Percentiles rank a stretch among this genome's conserved stretches.
Evolutionary conservation across 1,139 yeast species (phyloP).

Genomic region (Yamadazyma diospyri): DNA sequence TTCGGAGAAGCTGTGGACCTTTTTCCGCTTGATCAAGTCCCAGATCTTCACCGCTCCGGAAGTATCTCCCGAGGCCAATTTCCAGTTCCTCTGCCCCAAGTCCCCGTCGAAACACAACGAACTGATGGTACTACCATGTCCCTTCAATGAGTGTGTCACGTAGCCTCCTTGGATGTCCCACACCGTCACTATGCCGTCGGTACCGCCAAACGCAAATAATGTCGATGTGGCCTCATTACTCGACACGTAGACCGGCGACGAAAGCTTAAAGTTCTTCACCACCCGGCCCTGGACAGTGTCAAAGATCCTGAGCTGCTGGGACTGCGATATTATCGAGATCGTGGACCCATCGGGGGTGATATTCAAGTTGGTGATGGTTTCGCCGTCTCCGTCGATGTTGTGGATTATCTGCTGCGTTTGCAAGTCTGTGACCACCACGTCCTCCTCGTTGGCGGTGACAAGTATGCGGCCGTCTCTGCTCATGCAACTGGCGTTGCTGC

Average conservation of each 20-base stretch:
- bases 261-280: slow-evolving; percentile 53
- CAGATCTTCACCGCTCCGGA: slow-evolving; percentile 84
- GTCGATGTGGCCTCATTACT: slow-evolving; percentile 79
- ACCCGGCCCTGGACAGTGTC: slow-evolving; percentile 43
- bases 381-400: slow-evolving; percentile 82
- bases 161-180: slow-evolving; percentile 91
- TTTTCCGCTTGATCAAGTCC: slow-evolving; percentile 83
- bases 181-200: slow-evolving; percentile 89
- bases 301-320: slow-evolving; percentile 75
- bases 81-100: slow-evolving; percentile 69
- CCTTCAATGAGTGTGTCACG: slow-evolving; percentile 85
- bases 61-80: slow-evolving; percentile 80
- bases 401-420: slow-evolving; percentile 55
- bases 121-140: slow-evolving; percentile 92
- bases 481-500: slow-evolving; percentile 73
- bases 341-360: slow-evolving; percentile 73
- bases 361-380: slow-evolving; percentile 67
- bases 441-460: slow-evolving; percentile 81
- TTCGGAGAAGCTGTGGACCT: slow-evolving; percentile 59
- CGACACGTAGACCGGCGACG: slow-evolving; percentile 81
- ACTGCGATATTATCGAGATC: slow-evolving; percentile 75
- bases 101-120: slow-evolving; percentile 74
- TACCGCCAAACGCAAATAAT: slow-evolving; percentile 88
- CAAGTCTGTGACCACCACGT: slow-evolving; percentile 67
- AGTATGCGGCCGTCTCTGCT: slow-evolving; percentile 62